Conservation (phyloP, 1,284 basidiomycete genomes). For the Apiotrichum laibachii region DNA sequence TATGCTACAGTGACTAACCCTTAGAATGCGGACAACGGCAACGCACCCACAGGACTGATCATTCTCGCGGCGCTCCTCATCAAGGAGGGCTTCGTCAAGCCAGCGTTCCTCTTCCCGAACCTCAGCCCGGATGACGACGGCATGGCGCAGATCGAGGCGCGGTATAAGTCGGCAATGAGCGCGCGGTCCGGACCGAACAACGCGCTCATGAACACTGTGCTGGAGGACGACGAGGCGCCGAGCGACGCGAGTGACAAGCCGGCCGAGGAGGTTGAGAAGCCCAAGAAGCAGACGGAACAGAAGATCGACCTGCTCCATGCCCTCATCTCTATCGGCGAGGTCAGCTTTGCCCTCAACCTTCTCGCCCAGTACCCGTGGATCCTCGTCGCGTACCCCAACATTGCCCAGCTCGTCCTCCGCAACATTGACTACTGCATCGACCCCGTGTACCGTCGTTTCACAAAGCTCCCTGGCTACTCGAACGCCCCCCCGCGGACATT, state of each 20-base stretch:
- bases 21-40: conserved; percentile 54
- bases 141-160: conserved; percentile 66
- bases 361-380: conserved; percentile 83
- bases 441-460: conserved; percentile 61
- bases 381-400: conserved; percentile 71
- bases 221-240: conserved; percentile 63
- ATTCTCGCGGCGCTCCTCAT: conserved; percentile 83
- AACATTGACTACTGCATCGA: conserved; percentile 66
- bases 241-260: conserved; percentile 20
- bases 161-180: conserved; percentile 67
- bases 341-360: conserved; percentile 72
- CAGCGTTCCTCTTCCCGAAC: conserved; percentile 71
- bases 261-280: conserved; percentile 48
- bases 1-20: neutral
- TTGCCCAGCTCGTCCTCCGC: conserved; percentile 80
- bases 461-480: neutral
- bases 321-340: conserved; percentile 79
- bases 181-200: conserved; percentile 66
- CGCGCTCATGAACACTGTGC: conserved; percentile 82
- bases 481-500: neutral
- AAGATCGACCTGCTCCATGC: conserved; percentile 74
- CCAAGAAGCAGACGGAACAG: conserved; percentile 63
- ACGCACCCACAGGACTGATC: conserved; percentile 70
- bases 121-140: conserved; percentile 70
- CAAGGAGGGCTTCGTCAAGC: conserved; percentile 76